Base-by-base conservation (phyloP, 2,329 filamentous ascomycete species). In the Penicillium freii region DNA sequence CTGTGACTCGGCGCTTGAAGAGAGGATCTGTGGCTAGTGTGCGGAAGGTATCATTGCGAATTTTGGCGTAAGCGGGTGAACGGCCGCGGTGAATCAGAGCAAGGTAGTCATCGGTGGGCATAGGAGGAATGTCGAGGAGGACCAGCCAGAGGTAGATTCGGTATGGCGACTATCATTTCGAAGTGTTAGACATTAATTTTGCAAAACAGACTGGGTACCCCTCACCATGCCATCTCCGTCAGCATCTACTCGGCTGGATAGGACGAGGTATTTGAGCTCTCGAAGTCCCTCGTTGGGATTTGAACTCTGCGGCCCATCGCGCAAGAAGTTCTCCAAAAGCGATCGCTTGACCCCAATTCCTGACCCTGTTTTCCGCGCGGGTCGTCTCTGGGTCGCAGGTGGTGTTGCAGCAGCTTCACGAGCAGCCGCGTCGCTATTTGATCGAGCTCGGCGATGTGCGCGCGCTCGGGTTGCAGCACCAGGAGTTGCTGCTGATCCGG, bases 71-170 rank as follows among this genome's bases (percentile, higher is more conserved):
- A 45, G 92, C 92, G 0, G 93, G 92, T 3, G 93, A 97, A 25
- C 93, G 90, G 61, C 94, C 93, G 62, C 94, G 91, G 71, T 96
- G 92, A 63, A 99, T 89, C 44, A 97, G 88, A 56, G 85, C 84
- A 63, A 97, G 89, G 73, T 99, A 99, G 60, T 88, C 83, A 68
- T 96, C 90, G 57, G 94, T 96, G 44, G 87, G 84, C 62, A 97
- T 80, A 43, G 96, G 86, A 7, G 91, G 87, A 33, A 92, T 88
- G 71, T 96, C 90, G 66, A 99, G 88, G 13, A 99, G 85, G 65
- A 96, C 90, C 40, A 97, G 84, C 94, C 94, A 99, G 63, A 96
- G 86, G 74, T 99, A 97, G 72, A 97, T 95, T 69, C 94, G 88
- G 61, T 94, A 81, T 45, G 92, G 88, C 21, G 94, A 99, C 93